Base-by-base conservation (phyloP, 768 basidiomycete genomes). In the Plicaturopsis crispa region DNA sequence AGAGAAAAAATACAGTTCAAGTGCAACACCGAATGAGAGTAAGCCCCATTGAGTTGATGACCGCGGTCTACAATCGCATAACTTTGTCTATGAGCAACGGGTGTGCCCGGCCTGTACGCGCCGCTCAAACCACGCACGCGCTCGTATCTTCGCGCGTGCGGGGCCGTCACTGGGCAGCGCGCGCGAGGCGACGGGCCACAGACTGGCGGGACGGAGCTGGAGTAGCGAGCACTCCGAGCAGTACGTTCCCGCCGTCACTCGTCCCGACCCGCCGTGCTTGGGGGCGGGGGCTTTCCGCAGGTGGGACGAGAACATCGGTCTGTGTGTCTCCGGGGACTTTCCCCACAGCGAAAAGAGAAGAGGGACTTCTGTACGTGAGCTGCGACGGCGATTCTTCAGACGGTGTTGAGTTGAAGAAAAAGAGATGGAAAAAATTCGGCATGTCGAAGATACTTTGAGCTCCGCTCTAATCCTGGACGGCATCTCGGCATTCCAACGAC, bases 291-390 rank as follows among this genome's bases (percentile, higher is more conserved):
- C 70, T 86, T 80, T 84, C 83, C 84, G 49, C 67, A 50, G 57
- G 52, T 36, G 46, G 67, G 67, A 63, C 57, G 65, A 73, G 68
- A 63, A 65, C 59, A 70, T 62, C 51, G 51, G 43, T 54, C 76
- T 84, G 83, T 80, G 80, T 72, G 60, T 73, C 84, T 86, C 84
- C 84, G 84, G 84, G 81, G 84, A 86, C 84, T 86, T 87, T 86
- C 83, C 84, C 84, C 84, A 80, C 84, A 86, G 84, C 80, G 48
- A 45, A 64, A 69, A 46, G 40, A 39, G 45, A 62, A 69, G 68
- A 69, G 65, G 55, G 40, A 39, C 71, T 67, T 66, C 73, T 70
- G 84, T 84, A 58, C 67, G 84, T 72, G 61, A 72, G 76, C 84
- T 86, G 84, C 78, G 84, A 87, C 61, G 62, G 77, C 84, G 83